Evolutionary conservation across 768 basidiomycete genomes (phyloP).

Genomic region (Tricholoma sp.): DNA sequence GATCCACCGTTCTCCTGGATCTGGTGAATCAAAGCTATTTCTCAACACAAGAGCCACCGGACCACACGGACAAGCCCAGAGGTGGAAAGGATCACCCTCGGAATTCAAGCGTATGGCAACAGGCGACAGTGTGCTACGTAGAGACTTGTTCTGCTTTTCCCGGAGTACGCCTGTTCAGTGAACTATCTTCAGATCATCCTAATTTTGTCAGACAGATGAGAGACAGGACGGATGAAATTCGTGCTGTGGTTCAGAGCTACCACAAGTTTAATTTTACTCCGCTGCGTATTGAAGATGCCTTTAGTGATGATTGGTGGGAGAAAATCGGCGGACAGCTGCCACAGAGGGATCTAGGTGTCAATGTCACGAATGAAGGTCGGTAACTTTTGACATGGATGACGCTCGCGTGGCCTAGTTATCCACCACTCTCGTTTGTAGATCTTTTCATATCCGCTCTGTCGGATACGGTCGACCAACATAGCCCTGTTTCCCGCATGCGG

Average conservation of each 20-base stretch:
- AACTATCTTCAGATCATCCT: conserved; percentile 4
- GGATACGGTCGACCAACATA: not conserved
- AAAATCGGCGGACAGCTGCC: conserved; percentile 30
- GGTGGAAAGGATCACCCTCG: conserved; percentile 68
- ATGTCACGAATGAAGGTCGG: conserved; percentile 51
- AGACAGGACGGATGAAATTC: conserved; percentile 52
- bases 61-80: conserved; percentile 25
- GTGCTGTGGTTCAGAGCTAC: conserved; percentile 41
- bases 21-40: conserved; percentile 61
- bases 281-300: conserved; percentile 69
- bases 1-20: conserved; percentile 70
- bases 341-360: conserved; percentile 31
- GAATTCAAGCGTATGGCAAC: conserved; percentile 57
- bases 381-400: not conserved
- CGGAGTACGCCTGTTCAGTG: conserved; percentile 39
- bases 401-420: not conserved
- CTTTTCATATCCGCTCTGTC: conserved; percentile 24
- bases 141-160: conserved; percentile 60
- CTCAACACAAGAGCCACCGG: conserved; percentile 17
- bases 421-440: conserved; percentile 16
- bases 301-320: conserved; percentile 65
- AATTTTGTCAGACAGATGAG: conserved; percentile 34
- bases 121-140: conserved; percentile 61
- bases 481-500: conserved; percentile 30
- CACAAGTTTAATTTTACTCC: conserved; percentile 52